Evolutionary conservation across 352 stramenopile species (phyloP), one percentile per base, ranked within the genome.

Genomic region (Globisporangium polare): DNA sequence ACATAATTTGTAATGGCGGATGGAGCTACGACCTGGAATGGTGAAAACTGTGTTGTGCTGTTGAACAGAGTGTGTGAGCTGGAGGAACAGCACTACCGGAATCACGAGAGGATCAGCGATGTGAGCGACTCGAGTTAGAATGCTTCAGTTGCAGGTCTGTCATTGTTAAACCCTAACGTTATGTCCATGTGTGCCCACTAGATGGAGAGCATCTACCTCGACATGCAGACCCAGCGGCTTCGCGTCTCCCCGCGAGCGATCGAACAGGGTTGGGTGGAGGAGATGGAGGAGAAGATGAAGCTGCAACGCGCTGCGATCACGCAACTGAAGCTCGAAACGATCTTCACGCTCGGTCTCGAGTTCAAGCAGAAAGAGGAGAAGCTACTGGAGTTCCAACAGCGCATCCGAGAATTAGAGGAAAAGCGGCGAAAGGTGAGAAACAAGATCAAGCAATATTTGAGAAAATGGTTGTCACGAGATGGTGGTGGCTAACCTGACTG

Each of bases 191-290:
- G 15, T 37, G 26, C 2, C 57, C 20, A 1, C 13, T 54, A 92
- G 80, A 80, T 94, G 74, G 82, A 94, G 64, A 79, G 76, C 27
- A 88, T 90, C 41, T 94, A 86, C 45, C 62, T 92, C 31, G 85
- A 94, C 53, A 94, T 92, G 85, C 75, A 89, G 56, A 85, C 73
- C 0, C 85, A 94, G 62, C 74, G 79, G 1, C 71, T 89, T 58
- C 79, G 80, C 10, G 72, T 94, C 13, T 94, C 82, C 1, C 82
- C 85, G 1, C 75, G 85, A 10, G 85, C 85, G 3, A 92, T 94
- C 31, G 79, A 90, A 26, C 79, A 92, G 8, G 85, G 85, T 1
- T 94, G 82, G 85, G 77, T 94, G 1, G 80, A 90, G 71, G 82
- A 90, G 42, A 92, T 94, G 82, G 82, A 94, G 39, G 68, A 68